phyloP scores from a whole-genome alignment of 2,329 filamentous ascomycete genomes.

The Colletotrichum eremochloae region DNA sequence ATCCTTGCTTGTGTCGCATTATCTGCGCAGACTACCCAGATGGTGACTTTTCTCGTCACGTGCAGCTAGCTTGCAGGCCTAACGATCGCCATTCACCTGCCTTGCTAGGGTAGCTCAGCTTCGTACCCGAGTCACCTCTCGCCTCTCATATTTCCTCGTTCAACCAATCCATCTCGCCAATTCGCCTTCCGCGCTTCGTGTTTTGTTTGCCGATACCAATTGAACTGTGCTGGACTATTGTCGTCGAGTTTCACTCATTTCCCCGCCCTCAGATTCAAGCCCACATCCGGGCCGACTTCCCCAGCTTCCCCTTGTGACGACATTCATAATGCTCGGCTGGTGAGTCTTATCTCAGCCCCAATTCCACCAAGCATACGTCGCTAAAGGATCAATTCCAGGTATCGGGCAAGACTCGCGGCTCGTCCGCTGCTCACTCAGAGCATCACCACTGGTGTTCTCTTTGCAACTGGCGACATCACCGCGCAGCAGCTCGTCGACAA shows the following conservation, averaged over 20 bases:
- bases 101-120: slow-evolving; percentile 30
- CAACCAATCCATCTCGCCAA: slow-evolving; percentile 21
- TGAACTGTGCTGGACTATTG: neutral
- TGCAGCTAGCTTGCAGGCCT: slow-evolving; percentile 28
- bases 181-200: slow-evolving; percentile 6
- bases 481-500: slow-evolving; percentile 93
- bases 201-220: neutral
- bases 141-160: slow-evolving; percentile 5
- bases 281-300: neutral
- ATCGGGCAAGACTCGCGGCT: slow-evolving; percentile 84
- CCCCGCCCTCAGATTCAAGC: neutral
- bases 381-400: slow-evolving; percentile 64
- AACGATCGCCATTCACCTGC: slow-evolving; percentile 36
- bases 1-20: neutral
- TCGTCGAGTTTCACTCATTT: neutral
- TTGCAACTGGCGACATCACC: slow-evolving; percentile 90
- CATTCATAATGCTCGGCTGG: slow-evolving; percentile 41
- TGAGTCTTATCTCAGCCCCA: slow-evolving; percentile 1
- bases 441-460: slow-evolving; percentile 90
- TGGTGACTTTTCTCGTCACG: slow-evolving; percentile 21
- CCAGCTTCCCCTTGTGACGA: neutral
- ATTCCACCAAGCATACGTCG: neutral
- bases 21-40: neutral
- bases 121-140: slow-evolving; percentile 5
- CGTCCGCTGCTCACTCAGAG: slow-evolving; percentile 91